These are phyloP conservation scores for Fusarium illudens DNA, from an alignment of 2,329 filamentous ascomycete genomes.

Conservation along the genomic window DNA sequence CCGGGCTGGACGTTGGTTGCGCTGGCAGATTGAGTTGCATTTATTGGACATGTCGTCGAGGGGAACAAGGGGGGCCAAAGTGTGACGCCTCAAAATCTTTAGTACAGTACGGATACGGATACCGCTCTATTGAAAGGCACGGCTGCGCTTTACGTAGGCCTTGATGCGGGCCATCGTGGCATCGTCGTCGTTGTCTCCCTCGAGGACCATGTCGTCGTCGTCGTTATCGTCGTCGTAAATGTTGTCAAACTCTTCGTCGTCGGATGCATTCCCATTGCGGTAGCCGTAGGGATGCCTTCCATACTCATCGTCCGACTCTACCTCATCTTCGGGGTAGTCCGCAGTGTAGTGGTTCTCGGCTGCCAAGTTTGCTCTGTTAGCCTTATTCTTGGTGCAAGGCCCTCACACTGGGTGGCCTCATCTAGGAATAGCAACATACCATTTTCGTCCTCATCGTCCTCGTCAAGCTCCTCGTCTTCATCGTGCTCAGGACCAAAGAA, in stretches of 20 bases:
- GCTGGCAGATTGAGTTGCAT: background rate
- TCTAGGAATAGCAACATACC: conserved; percentile 51
- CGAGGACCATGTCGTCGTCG: conserved; percentile 51
- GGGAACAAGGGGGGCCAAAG: conserved; percentile 8
- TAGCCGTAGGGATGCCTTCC: conserved; percentile 64
- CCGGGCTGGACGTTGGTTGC: conserved; percentile 1
- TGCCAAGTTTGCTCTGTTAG: conserved; percentile 43
- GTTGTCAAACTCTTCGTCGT: conserved; percentile 63
- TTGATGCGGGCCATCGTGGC: conserved; percentile 51
- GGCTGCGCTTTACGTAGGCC: conserved; percentile 48
- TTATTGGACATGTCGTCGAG: conserved; percentile 9
- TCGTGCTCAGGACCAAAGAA: conserved; percentile 68
- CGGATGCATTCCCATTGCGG: conserved; percentile 61
- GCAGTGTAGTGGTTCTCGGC: conserved; percentile 82
- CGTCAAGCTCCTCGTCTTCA: conserved; percentile 67
- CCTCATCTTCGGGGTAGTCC: conserved; percentile 83
- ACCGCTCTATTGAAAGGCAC: conserved; percentile 39
- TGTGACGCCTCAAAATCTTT: conserved; percentile 27
- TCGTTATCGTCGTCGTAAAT: conserved; percentile 49
- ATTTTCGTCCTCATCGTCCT: conserved; percentile 73
- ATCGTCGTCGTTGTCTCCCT: conserved; percentile 48
- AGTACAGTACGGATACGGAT: conserved; percentile 1
- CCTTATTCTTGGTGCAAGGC: background rate
- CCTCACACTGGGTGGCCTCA: conserved; percentile 4
- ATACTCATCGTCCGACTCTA: conserved; percentile 69